A percentile compares a stretch with the other conserved stretches of the same genome.
phyloP scores from a whole-genome alignment of 108 stramenopile genomes.

The Ochromonas danica region DNA sequence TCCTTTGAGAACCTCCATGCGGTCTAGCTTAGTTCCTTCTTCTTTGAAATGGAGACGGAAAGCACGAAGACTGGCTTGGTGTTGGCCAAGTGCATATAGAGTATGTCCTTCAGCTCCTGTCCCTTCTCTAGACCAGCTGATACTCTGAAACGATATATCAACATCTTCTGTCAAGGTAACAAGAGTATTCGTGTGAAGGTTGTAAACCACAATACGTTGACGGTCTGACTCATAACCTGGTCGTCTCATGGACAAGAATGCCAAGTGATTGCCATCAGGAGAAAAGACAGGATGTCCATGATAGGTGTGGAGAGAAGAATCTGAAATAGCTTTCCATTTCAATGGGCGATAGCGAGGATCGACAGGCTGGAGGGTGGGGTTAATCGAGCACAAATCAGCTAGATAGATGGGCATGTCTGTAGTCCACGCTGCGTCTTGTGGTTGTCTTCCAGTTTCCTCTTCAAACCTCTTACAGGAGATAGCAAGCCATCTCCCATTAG shows the following conservation, averaged over 20 bases:
- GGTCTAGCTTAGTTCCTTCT: neutral
- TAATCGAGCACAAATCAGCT: neutral
- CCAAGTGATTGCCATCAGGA: neutral
- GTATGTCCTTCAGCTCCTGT: neutral
- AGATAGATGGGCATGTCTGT: conserved; percentile 7
- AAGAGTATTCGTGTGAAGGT: neutral
- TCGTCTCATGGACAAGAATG: conserved; percentile 1
- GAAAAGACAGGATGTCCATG: neutral
- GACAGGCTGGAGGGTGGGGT: neutral
- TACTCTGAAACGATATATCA: neutral
- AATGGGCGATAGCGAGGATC: too few relatives aligned
- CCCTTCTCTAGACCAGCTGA: neutral
- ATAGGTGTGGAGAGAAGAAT: neutral
- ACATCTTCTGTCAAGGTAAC: neutral
- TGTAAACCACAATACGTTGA: neutral
- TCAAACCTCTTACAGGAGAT: neutral
- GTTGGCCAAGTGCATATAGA: neutral
- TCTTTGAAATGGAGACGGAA: neutral
- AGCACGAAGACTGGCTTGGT: neutral
- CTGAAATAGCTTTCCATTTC: neutral
- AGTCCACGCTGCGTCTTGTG: neutral
- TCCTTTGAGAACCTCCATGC: neutral
- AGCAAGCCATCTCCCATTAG: neutral
- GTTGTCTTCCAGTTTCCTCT: neutral
- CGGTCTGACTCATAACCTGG: neutral